Evolutionary conservation across 495 filamentous ascomycete genomes (phyloP).

Genomic region (Penicillium lividum): DNA sequence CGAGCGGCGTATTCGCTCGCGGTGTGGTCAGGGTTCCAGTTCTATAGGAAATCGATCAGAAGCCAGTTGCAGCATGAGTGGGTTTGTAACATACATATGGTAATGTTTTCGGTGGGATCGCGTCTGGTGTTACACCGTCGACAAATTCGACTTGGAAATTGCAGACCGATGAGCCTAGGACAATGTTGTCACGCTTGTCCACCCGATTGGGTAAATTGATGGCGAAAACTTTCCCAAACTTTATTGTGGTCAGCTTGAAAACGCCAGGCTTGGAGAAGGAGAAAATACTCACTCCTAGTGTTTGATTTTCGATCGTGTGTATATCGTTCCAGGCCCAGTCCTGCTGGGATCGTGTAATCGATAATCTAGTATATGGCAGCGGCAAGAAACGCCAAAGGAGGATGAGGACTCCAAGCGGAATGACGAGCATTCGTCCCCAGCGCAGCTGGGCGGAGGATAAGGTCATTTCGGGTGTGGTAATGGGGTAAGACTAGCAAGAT

Average conservation of each 20-base stretch:
- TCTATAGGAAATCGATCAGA: background rate
- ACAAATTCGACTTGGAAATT: conserved; percentile 54
- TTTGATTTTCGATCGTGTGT: background rate
- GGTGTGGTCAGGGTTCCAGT: background rate
- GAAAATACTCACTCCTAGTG: background rate
- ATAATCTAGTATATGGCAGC: background rate
- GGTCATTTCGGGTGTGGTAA: background rate
- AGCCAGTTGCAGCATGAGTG: background rate
- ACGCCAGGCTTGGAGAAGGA: background rate
- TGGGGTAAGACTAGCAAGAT: background rate
- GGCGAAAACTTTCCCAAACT: conserved; percentile 4
- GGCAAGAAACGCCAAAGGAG: background rate
- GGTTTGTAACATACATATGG: conserved; percentile 19
- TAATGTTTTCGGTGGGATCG: conserved; percentile 22
- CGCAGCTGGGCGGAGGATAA: background rate
- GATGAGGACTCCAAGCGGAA: background rate
- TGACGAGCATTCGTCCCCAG: background rate
- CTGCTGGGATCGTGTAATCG: background rate
- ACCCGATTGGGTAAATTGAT: conserved; percentile 12
- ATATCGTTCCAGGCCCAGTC: background rate
- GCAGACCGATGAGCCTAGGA: conserved; percentile 51
- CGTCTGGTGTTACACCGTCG: conserved; percentile 38
- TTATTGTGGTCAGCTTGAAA: background rate
- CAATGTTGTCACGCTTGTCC: conserved; percentile 62
- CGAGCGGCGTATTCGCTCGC: conserved; percentile 1